These are phyloP conservation scores for Alisma plantagoaquatica DNA, from an alignment of 106 monocot species.

Conservation along the genomic window DNA sequence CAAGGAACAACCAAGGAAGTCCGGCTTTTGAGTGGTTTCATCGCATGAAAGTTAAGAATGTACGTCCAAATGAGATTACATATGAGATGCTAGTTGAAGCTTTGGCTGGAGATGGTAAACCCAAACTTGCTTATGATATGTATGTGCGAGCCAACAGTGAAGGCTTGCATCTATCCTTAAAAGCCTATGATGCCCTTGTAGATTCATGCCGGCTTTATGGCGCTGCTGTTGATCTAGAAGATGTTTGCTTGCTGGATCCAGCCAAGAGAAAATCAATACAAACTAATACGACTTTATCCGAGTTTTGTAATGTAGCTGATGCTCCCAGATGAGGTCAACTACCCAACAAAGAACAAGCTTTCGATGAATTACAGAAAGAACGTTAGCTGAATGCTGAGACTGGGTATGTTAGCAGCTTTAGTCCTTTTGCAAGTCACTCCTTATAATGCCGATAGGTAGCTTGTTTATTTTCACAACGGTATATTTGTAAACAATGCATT, in stretches of 20 bases:
- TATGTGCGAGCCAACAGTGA: conserved; percentile 45
- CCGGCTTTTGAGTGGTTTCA: conserved; percentile 87
- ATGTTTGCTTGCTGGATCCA: conserved; percentile 33
- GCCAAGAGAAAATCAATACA: conserved; percentile 32
- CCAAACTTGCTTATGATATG: conserved; percentile 72
- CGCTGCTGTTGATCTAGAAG: conserved; percentile 27
- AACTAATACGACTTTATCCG: conserved; percentile 27
- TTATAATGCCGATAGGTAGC: too few species aligned
- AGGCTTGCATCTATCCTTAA: conserved; percentile 50
- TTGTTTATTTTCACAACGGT: too few species aligned
- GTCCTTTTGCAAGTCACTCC: too few species aligned
- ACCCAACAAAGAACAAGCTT: conserved; percentile 30
- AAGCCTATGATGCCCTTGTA: conserved; percentile 55
- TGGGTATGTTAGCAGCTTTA: too few species aligned
- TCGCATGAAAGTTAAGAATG: conserved; percentile 55
- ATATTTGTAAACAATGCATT: too few species aligned
- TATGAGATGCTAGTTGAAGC: conserved; percentile 78
- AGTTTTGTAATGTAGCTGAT: conserved; percentile 33
- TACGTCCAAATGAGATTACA: conserved; percentile 72
- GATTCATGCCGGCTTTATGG: conserved; percentile 31
- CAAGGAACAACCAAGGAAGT: conserved; percentile 33
- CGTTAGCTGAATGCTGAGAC: too few species aligned
- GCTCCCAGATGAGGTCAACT: conserved; percentile 39
- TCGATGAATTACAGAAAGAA: too few species aligned
- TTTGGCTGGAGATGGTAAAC: conserved; percentile 48